Evolutionary conservation across 257 asterid genomes (phyloP).

Genomic region (Prunella vulgaris): DNA sequence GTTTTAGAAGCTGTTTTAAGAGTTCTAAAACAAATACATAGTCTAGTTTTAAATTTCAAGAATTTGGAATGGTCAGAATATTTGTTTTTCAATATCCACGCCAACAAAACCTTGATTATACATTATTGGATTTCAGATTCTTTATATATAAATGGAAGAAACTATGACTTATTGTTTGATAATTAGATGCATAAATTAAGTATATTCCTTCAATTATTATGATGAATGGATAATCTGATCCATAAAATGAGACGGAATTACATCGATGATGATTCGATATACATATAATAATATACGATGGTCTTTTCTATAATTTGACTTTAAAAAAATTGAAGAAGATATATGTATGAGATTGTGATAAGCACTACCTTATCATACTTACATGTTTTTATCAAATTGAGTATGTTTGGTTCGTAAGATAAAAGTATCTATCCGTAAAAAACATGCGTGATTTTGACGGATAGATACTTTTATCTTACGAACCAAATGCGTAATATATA

Average conservation of each 20-base stretch:
- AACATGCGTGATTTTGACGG: no score
- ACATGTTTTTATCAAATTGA: not conserved
- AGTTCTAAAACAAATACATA: no score
- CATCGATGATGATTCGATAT: not conserved
- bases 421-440: no score
- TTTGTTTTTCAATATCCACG: not conserved
- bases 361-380: conserved; percentile 20
- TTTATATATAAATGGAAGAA: not conserved
- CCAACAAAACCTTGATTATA: not conserved
- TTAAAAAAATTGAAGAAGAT: no score
- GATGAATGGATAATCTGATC: conserved; percentile 28
- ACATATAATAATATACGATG: not conserved
- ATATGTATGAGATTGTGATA: conserved; percentile 16
- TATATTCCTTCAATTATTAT: not conserved
- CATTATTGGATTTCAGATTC: conserved; percentile 8
- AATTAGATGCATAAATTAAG: conserved; percentile 8
- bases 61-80: not conserved
- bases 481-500: no score
- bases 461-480: no score
- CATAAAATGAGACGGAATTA: conserved; percentile 10
- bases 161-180: not conserved
- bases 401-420: no score
- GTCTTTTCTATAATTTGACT: not conserved
- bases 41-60: not conserved
- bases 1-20: no score